Evolutionary conservation across 148 eudicot species (phyloP), one percentile per base, ranked within the genome.

Genomic region (Euryodendron excelsum): DNA sequence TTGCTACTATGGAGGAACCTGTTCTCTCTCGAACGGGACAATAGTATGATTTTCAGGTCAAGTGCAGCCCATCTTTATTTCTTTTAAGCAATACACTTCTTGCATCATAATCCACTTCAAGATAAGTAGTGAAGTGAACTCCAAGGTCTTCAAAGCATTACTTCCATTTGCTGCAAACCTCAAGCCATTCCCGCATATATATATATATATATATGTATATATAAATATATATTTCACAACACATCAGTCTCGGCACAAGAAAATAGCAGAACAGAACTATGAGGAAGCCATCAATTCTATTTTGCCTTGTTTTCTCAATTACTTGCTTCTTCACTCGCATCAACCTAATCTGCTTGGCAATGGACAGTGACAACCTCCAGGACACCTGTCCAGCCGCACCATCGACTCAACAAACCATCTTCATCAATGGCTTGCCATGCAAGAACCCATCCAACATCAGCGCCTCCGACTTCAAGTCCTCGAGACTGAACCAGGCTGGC

Each of bases 341-440:
- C 68, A 34, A 65, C 55, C 55, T 12, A 72, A 58, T 80, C 12
- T 80, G 84, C 84, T 25, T 34, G 15, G 91, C 94, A 36, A 50
- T 28, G 18, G 93, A 91, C 76, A 61, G 81, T 18, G 87, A 87
- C 41, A 93, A 84, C 85, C 86, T 93, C 79, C 90, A 84, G 73
- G 99, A 96, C 76, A 72, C 80, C 34, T 95, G 99, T 76, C 98
- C 98, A 33, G 79, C 96, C 39, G 86, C 82, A 12, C 48, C 84
- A 28, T 45, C 78, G 20, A 25, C 60, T 18, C 45, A 28, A 3
- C 80, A 85, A 15, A 37, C 69, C 61, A 39, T 87, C 52, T 96
- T 90, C 88, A 80, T 93, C 75, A 96, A 96, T 36, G 99, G 99
- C 30, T 77, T 79, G 17, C 97, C 90, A 0, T 95, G 99, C 85